A percentile compares a stretch with the other conserved stretches of the same genome.
These are phyloP conservation scores for Boletellus ananiceps DNA, from an alignment of 768 basidiomycete species.

Conservation along the genomic window DNA sequence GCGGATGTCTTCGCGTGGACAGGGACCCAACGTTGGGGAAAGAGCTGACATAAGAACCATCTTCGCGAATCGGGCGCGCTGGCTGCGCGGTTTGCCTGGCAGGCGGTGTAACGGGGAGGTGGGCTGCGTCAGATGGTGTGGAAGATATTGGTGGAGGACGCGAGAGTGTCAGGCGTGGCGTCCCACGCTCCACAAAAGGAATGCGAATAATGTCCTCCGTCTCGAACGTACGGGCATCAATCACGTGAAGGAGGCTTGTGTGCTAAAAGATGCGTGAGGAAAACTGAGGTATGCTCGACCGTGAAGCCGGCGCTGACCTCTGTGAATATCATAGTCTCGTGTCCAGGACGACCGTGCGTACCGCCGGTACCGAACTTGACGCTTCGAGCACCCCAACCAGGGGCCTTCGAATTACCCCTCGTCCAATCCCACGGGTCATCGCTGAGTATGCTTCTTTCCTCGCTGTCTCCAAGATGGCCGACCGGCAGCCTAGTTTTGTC, in stretches of 20 bases:
- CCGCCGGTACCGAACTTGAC: constrained; percentile 79
- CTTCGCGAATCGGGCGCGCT: constrained; percentile 45
- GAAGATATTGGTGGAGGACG: constrained; percentile 10
- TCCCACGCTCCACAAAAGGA: constrained; percentile 34
- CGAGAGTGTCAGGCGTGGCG: constrained; percentile 10
- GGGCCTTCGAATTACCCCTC: constrained; percentile 50
- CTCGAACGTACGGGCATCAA: constrained; percentile 86
- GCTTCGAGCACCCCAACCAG: constrained; percentile 80
- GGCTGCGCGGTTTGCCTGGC: constrained; percentile 16
- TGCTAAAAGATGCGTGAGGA: constrained; percentile 47
- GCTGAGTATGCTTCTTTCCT: constrained; percentile 48
- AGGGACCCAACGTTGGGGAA: constrained; percentile 10
- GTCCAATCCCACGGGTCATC: constrained; percentile 72
- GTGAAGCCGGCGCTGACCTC: constrained; percentile 51
- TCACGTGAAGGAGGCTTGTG: constrained; percentile 72
- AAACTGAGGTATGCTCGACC: background rate
- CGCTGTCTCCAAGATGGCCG: constrained; percentile 34
- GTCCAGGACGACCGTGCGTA: constrained; percentile 40
- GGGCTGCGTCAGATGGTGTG: constrained; percentile 8
- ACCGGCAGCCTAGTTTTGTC: constrained; percentile 33
- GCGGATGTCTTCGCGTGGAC: constrained; percentile 18
- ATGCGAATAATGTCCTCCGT: constrained; percentile 64
- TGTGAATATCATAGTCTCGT: constrained; percentile 84
- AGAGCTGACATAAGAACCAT: constrained; percentile 45
- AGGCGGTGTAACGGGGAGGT: constrained; percentile 9